Evolutionary conservation across 208 protist genomes (phyloP).

Genomic region (Balamuthia mandrillaris): DNA sequence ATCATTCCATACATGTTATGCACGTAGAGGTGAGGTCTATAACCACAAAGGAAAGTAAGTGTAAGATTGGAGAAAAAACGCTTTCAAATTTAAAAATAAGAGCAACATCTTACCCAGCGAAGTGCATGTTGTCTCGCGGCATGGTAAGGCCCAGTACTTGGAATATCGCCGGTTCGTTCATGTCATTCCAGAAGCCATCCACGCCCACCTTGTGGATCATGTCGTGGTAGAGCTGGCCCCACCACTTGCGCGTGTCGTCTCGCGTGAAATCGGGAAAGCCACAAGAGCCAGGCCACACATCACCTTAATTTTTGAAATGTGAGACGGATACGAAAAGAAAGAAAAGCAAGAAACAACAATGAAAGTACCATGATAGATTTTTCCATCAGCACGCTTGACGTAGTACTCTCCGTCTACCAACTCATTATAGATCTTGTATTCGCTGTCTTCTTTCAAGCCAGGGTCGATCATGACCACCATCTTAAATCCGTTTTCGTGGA

Average conservation of each 20-base stretch:
- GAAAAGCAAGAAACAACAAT: no score
- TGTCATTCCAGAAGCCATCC: conserved; percentile 2
- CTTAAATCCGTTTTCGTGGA: conserved; percentile 36
- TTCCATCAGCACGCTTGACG: no score
- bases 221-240: neutral
- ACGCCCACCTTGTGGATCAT: neutral
- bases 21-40: neutral
- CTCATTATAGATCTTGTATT: neutral
- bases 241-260: neutral
- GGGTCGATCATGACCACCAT: neutral
- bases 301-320: no score
- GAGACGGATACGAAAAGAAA: neutral
- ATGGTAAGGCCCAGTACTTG: neutral
- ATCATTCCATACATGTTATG: conserved; percentile 2
- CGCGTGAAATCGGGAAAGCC: neutral
- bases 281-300: neutral
- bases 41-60: neutral
- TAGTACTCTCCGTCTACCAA: no score
- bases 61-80: conserved; percentile 26
- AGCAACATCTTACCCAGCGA: neutral
- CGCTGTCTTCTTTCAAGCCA: neutral
- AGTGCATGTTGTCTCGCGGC: neutral
- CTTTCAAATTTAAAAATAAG: neutral
- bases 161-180: conserved; percentile 28
- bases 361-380: no score